Base-by-base conservation (phyloP, 164 flowering plant species). In the Chloranthus sessilifolius region DNA sequence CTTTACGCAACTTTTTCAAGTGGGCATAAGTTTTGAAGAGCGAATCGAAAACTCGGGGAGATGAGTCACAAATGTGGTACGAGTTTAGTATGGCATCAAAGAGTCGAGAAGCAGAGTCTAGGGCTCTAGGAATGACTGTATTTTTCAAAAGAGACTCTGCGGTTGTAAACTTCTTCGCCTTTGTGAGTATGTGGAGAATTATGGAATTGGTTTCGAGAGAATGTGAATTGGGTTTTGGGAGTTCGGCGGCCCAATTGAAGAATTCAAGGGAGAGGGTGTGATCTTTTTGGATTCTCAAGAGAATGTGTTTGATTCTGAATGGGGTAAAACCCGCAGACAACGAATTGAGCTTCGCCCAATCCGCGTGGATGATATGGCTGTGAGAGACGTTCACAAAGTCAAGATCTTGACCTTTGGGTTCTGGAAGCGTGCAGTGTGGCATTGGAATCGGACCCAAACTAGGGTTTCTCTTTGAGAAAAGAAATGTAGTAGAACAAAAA, bases 1-100 rank as follows among this genome's bases (percentile, higher is more conserved):
- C 83, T 66, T 72, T 67, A 68, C 90, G 73, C 27, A 83, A 72
- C 75, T 83, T 85, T 64, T 70, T 85, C 80, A 80, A 16, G 56
- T 80, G 88, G 1, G 98, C 95, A 67, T 65, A 80, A 16, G 83
- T 77, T 63, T 76, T 81, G 59, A 88, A 91, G 46, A 88, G 64
- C 10, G 64, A 64, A 58, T 91, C 92, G 45, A 91, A 91, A 45
- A 85, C 89, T 20, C 75, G 68, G 6, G 84, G 79, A 3, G 98
- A 81, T 1, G 98, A 87, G 58, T 88, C 78, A 53, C 92, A 85
- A 19, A 80, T 9, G 12, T 82, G 63, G 44, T 85, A 91, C 2
- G 92, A 77, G 47, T 70, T 69, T 12, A 91, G 55, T 5, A 85
- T 27, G 1, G 83, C 58, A 33, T 88, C 95, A 55, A 88, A 87